Conservation (phyloP, 108 stramenopile genomes). For the Phaeodactylum tricornutum region DNA sequence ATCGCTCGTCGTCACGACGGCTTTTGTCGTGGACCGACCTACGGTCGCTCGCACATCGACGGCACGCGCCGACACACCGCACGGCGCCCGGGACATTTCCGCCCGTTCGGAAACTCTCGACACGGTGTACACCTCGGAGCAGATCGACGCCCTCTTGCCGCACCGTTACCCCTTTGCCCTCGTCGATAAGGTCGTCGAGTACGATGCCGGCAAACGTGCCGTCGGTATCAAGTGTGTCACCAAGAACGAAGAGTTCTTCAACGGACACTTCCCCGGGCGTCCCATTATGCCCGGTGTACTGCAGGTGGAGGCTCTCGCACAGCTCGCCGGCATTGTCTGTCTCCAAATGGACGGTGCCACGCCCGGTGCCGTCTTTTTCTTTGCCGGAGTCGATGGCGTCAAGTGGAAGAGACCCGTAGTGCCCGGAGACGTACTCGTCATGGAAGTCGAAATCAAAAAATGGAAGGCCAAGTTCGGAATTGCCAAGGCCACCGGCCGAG, state of each 20-base stretch:
- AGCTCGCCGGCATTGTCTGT: conserved; percentile 90
- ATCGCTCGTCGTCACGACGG: no score
- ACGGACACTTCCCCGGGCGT: conserved; percentile 94
- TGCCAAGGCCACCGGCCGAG: conserved; percentile 74
- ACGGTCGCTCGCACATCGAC: no score
- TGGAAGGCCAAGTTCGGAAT: conserved; percentile 84
- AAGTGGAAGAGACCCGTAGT: conserved; percentile 98
- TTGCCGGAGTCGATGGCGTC: conserved; percentile 93
- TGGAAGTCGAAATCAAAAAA: conserved; percentile 91
- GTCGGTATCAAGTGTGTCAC: conserved; percentile 95
- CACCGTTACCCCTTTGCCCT: conserved; percentile 90
- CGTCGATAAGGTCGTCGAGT: conserved; percentile 88
- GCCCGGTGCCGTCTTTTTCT: conserved; percentile 90
- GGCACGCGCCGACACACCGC: conserved; percentile 3
- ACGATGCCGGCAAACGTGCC: conserved; percentile 85
- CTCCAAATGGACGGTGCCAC: conserved; percentile 78
- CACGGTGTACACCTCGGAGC: conserved; percentile 76
- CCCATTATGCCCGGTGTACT: conserved; percentile 98
- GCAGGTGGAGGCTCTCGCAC: conserved; percentile 96
- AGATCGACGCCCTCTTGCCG: conserved; percentile 87
- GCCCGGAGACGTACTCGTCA: conserved; percentile 90
- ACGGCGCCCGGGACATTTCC: conserved; percentile 53
- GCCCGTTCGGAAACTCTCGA: conserved; percentile 52
- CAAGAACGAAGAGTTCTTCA: conserved; percentile 96
- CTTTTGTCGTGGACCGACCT: no score